Evolutionary conservation across 2,329 filamentous ascomycete species (phyloP), one percentile per base, ranked within the genome.

Genomic region (Pezicula carpinea): DNA sequence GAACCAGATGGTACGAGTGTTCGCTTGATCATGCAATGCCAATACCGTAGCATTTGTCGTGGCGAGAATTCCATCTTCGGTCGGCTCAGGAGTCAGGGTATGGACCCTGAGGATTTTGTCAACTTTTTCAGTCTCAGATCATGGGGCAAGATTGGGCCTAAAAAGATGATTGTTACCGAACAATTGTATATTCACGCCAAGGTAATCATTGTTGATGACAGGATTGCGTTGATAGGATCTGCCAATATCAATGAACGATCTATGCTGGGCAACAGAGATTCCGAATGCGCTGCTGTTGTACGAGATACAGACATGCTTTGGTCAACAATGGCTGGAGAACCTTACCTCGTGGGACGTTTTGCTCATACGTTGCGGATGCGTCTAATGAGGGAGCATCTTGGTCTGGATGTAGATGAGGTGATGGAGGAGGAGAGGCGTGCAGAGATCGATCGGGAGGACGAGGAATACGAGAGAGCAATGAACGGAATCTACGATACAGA

Each of bases 231-330:
- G 51, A 99, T 99, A 58, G 93, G 93, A 15, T 97, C 92, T 39
- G 93, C 93, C 44, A 99, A 99, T 64, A 97, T 99, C 73, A 99
- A 99, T 60, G 93, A 99, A 67, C 83, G 93, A 39, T 97, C 92
- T 6, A 90, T 97, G 89, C 68, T 96, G 51, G 93, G 93, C 7
- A 85, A 81, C 41, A 82, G 93, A 59, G 93, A 99, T 66, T 96
- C 92, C 0, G 93, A 99, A 67, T 83, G 88, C 52, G 93, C 92
- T 5, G 85, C 91, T 6, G 79, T 97, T 36, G 87, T 99, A 35
- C 82, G 92, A 44, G 93, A 99, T 64, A 92, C 88, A 1, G 89
- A 96, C 64, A 90, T 96, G 81, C 80, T 96, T 48, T 84, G 82
- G 75, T 96, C 91, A 5, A 87, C 80, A 44, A 97, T 99, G 93